These are phyloP conservation scores for Skeletonema tropicum DNA, from an alignment of 108 stramenopile genomes.

Conservation along the genomic window DNA sequence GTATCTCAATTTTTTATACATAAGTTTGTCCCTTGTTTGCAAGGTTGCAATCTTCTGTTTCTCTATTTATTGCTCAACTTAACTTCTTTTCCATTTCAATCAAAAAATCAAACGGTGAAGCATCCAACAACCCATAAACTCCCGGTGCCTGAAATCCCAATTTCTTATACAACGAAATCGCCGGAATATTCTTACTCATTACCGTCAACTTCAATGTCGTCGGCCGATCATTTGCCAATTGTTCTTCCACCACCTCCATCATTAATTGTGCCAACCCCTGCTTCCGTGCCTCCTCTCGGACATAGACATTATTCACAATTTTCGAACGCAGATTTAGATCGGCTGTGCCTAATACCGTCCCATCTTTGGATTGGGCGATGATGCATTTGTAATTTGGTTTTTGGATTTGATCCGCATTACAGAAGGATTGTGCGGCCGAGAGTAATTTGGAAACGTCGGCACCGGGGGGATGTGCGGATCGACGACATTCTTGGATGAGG, in stretches of 20 bases:
- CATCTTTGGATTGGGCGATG: conserved; percentile 18
- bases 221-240: not conserved
- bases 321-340: conserved; percentile 27
- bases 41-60: not conserved
- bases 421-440: conserved; percentile 43
- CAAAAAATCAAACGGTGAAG: conserved; percentile 36
- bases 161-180: conserved; percentile 31
- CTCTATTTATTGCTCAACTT: not conserved
- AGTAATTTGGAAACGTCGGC: conserved; percentile 10
- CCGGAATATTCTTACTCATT: conserved; percentile 36
- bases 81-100: conserved; percentile 49
- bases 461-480: conserved; percentile 23
- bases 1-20: not conserved
- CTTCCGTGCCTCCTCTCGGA: conserved; percentile 35
- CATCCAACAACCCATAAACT: conserved; percentile 26
- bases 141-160: conserved; percentile 43
- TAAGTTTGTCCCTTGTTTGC: not conserved
- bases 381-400: conserved; percentile 32
- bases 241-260: conserved; percentile 42
- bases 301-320: conserved; percentile 47
- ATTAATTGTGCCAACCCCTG: conserved; percentile 38
- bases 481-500: conserved; percentile 37
- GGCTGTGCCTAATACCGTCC: conserved; percentile 36
- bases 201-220: conserved; percentile 39
- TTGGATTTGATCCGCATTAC: conserved; percentile 47